A percentile compares a stretch with the other conserved stretches of the same genome.
Conservation (phyloP, 2,329 filamentous ascomycete species). For the Cercospora nicotianae region DNA sequence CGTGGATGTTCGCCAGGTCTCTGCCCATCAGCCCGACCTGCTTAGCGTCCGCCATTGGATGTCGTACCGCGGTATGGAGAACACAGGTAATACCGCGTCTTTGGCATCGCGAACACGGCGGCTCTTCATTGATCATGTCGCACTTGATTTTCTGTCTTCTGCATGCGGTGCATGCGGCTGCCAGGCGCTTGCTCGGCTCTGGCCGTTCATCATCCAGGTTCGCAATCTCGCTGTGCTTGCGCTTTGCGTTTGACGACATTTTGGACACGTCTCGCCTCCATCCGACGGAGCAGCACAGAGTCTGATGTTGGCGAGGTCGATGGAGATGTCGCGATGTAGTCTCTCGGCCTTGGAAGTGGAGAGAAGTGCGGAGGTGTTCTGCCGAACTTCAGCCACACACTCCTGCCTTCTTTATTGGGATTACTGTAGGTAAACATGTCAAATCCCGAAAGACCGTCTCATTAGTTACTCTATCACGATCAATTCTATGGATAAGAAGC, state of each 20-base stretch:
- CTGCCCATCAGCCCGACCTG: conserved; percentile 25
- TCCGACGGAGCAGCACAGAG: background rate
- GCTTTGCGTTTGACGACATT: conserved; percentile 3
- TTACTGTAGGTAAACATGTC: background rate
- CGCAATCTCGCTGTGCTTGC: conserved; percentile 15
- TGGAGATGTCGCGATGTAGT: background rate
- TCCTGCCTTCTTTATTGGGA: background rate
- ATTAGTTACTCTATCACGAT: background rate
- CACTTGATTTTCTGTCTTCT: conserved; percentile 58
- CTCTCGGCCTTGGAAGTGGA: background rate
- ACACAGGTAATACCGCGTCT: conserved; percentile 53
- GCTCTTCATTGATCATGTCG: conserved; percentile 52
- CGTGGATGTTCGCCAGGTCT: conserved; percentile 37
- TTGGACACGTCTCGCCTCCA: background rate
- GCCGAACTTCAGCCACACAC: conserved; percentile 12
- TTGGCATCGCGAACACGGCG: conserved; percentile 52
- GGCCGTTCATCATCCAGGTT: conserved; percentile 6
- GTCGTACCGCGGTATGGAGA: conserved; percentile 54
- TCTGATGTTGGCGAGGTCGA: background rate
- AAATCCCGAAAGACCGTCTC: background rate
- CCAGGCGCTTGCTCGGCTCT: conserved; percentile 17
- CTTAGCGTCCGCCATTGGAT: conserved; percentile 47
- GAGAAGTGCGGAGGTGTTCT: conserved; percentile 4
- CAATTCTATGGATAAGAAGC: background rate
- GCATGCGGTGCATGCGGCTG: conserved; percentile 52